A percentile compares a stretch with the other conserved stretches of the same genome.
phyloP scores from a whole-genome alignment of 306 rosid genomes.

The Rubus parviflorus region DNA sequence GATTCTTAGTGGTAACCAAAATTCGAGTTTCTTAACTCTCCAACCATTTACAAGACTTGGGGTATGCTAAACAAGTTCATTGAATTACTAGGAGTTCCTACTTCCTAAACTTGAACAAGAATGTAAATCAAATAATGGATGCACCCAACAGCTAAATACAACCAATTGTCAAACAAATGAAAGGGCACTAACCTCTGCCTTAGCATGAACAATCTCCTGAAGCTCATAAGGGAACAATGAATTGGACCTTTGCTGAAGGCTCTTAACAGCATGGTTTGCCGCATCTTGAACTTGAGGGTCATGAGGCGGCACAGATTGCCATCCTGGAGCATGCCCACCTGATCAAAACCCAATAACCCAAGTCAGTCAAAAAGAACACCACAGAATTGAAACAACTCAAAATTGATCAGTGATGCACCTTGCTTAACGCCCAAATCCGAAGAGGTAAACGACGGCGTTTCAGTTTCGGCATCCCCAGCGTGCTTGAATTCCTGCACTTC shows the following conservation, averaged over 20 bases:
- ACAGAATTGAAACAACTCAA: background rate
- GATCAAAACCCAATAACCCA: slow-evolving; percentile 10
- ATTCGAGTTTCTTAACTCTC: background rate
- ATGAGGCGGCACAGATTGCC: slow-evolving; percentile 60
- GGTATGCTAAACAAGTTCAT: background rate
- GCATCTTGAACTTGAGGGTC: slow-evolving; percentile 86
- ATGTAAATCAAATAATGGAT: too few species aligned
- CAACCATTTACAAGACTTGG: background rate
- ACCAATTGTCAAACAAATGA: too few species aligned
- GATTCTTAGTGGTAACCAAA: background rate
- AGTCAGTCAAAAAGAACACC: background rate
- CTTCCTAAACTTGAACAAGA: too few species aligned
- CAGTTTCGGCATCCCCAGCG: slow-evolving; percentile 38
- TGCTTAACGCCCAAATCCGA: slow-evolving; percentile 68
- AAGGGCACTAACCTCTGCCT: slow-evolving; percentile 66
- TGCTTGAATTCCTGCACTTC: slow-evolving; percentile 74
- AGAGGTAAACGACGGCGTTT: slow-evolving; percentile 41
- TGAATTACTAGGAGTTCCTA: background rate
- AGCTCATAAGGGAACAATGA: slow-evolving; percentile 66
- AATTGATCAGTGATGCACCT: slow-evolving; percentile 33
- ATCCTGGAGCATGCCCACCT: slow-evolving; percentile 61
- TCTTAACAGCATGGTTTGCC: slow-evolving; percentile 68
- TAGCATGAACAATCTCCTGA: slow-evolving; percentile 70
- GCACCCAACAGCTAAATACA: too few species aligned
- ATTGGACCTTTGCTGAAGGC: slow-evolving; percentile 76